Percentiles rank a stretch among this genome's conserved stretches.
phyloP scores from a whole-genome alignment of 176 grass and related monocot species.

The Aegilops tauschii region DNA sequence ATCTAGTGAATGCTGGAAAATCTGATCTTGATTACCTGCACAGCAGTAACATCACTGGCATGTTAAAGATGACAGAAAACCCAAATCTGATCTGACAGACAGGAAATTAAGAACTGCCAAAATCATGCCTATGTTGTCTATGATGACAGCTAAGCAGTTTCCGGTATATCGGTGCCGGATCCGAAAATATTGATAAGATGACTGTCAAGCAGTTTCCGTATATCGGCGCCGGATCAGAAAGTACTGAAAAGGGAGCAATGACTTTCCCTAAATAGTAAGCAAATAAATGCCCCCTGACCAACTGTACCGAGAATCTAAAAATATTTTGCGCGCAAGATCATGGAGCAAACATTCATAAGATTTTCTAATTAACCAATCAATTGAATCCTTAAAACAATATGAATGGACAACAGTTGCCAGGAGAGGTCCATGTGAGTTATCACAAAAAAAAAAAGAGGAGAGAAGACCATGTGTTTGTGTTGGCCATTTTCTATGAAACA shows the following conservation, averaged over 20 bases:
- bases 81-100: too few relatives aligned
- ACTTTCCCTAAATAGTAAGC: background rate
- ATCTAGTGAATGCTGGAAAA: background rate
- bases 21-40: slow-evolving; percentile 18
- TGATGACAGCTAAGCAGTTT: background rate
- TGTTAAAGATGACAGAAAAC: slow-evolving; percentile 6
- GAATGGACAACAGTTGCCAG: background rate
- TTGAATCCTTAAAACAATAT: background rate
- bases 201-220: slow-evolving; percentile 3
- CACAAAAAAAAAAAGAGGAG: background rate
- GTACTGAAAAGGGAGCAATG: background rate
- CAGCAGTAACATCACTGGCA: background rate
- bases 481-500: slow-evolving; percentile 6
- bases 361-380: slow-evolving; percentile 5
- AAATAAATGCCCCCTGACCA: background rate
- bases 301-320: background rate
- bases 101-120: background rate
- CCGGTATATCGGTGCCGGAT: background rate
- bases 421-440: background rate
- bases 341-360: slow-evolving; percentile 24
- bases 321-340: background rate
- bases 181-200: background rate
- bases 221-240: background rate
- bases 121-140: background rate
- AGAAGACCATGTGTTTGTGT: slow-evolving; percentile 24